Evolutionary conservation across 2,329 filamentous ascomycete species (phyloP).

Genomic region (Cladosporium sp.): DNA sequence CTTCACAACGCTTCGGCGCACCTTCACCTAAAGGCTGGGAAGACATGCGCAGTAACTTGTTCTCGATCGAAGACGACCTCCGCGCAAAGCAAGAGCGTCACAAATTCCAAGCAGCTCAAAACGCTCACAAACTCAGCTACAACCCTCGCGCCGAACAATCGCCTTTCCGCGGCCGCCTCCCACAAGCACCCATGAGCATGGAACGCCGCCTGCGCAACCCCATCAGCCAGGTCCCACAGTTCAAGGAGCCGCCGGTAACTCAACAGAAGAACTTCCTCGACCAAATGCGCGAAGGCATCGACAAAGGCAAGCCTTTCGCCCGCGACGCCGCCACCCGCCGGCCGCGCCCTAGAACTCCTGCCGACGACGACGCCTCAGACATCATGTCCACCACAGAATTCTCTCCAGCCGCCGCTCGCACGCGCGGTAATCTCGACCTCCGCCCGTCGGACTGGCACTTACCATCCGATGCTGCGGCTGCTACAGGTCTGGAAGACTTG

Average conservation of each 20-base stretch:
- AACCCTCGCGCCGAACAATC: slow-evolving; percentile 41
- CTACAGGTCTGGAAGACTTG: slow-evolving; percentile 30
- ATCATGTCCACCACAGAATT: slow-evolving; percentile 26
- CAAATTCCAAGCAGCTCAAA: slow-evolving; percentile 19
- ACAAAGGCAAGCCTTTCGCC: slow-evolving; percentile 23
- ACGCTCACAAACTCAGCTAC: slow-evolving; percentile 22
- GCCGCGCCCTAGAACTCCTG: not conserved
- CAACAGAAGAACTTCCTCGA: slow-evolving; percentile 55
- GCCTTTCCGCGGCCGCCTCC: slow-evolving; percentile 71
- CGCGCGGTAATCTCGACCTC: slow-evolving; percentile 26
- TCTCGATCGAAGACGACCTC: slow-evolving; percentile 29
- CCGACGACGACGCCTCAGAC: slow-evolving; percentile 19
- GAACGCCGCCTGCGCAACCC: slow-evolving; percentile 64
- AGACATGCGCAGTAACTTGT: slow-evolving; percentile 29
- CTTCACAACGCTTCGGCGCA: slow-evolving; percentile 53
- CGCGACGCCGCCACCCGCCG: not conserved
- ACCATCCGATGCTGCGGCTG: slow-evolving; percentile 17
- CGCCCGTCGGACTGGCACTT: slow-evolving; percentile 24
- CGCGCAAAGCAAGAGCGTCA: slow-evolving; percentile 20
- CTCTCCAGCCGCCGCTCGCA: slow-evolving; percentile 26
- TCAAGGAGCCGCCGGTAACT: slow-evolving; percentile 50
- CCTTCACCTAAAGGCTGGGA: slow-evolving; percentile 34
- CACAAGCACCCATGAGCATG: slow-evolving; percentile 67
- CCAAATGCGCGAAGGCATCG: slow-evolving; percentile 35
- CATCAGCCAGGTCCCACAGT: slow-evolving; percentile 52